Base-by-base conservation (phyloP, 495 filamentous ascomycete species). In the Neurospora discreta region DNA sequence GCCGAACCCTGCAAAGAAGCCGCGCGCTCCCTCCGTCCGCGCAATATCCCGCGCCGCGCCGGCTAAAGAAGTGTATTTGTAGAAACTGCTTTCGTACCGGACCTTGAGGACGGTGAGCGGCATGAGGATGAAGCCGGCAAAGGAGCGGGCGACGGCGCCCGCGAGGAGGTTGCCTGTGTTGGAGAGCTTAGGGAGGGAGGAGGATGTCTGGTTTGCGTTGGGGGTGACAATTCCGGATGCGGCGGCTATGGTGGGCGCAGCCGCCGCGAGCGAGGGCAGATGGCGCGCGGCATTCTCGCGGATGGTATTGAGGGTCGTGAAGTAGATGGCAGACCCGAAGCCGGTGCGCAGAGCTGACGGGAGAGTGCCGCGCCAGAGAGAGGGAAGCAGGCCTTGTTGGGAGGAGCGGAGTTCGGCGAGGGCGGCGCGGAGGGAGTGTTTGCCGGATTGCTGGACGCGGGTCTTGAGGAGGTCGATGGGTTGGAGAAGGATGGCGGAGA, bases 381-480 rank as follows among this genome's bases (percentile, higher is more conserved):
- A 85, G 52, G 88, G 86, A 71, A 95, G 80, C 58, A 84, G 78
- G 58, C 79, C 81, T 52, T 81, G 81, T 9, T 82, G 83, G 1
- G 83, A 82, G 44, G 77, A 77, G 30, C 91, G 90, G 76, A 98
- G 92, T 26, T 89, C 82, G 78, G 89, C 89, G 77, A 98, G 78
- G 15, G 92, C 91, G 39, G 84, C 82, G 75, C 89, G 80, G 70
- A 97, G 88, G 16, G 93, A 89, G 72, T 84, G 80, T 42, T 65
- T 39, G 72, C 87, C 86, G 68, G 87, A 87, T 80, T 95, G 93
- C 77, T 99, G 95, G 71, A 98, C 88, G 65, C 96, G 93, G 43
- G 91, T 99, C 84, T 99, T 99, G 81, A 99, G 90, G 26, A 98
- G 91, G 81, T 98, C 95, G 78, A 94, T 93, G 38, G 95, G 95